Evolutionary conservation across 1,284 basidiomycete genomes (phyloP).

Genomic region (Trametes versicolor): DNA sequence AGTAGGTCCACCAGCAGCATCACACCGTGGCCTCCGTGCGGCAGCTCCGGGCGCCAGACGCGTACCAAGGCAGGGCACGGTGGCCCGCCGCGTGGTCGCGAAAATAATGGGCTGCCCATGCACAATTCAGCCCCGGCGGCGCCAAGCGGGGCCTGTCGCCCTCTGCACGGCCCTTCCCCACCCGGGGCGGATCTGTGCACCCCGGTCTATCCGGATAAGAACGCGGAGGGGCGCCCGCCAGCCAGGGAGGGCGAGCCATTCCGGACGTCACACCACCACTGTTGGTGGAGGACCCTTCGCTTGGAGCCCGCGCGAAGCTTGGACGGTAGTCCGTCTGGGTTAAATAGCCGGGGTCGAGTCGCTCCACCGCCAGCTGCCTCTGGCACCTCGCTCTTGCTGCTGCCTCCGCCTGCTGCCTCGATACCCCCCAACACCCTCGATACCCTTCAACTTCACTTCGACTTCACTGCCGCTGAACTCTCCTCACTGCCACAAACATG

Average conservation of each 20-base stretch:
- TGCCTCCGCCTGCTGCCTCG: conserved; percentile 8
- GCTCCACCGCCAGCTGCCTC: conserved; percentile 21
- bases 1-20: conserved; percentile 22
- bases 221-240: conserved; percentile 8
- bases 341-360: conserved; percentile 28
- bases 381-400: conserved; percentile 23
- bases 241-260: conserved; percentile 10
- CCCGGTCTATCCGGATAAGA: conserved; percentile 30
- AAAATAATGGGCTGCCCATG: conserved; percentile 6
- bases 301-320: conserved; percentile 23
- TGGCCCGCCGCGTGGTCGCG: conserved; percentile 1
- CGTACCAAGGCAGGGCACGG: conserved; percentile 1
- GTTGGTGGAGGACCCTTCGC: conserved; percentile 20
- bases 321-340: conserved; percentile 22
- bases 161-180: conserved; percentile 13
- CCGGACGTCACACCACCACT: conserved; percentile 24
- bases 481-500: conserved; percentile 23
- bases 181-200: conserved; percentile 16
- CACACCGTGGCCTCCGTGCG: conserved; percentile 30
- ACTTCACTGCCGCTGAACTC: neutral
- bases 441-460: neutral
- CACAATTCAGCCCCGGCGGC: conserved; percentile 17
- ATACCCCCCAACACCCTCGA: conserved; percentile 1
- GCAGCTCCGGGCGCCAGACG: conserved; percentile 22
- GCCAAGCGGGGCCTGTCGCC: conserved; percentile 16